phyloP scores from a whole-genome alignment of 257 asterid species.

The Nicotiana tomentosiformis region DNA sequence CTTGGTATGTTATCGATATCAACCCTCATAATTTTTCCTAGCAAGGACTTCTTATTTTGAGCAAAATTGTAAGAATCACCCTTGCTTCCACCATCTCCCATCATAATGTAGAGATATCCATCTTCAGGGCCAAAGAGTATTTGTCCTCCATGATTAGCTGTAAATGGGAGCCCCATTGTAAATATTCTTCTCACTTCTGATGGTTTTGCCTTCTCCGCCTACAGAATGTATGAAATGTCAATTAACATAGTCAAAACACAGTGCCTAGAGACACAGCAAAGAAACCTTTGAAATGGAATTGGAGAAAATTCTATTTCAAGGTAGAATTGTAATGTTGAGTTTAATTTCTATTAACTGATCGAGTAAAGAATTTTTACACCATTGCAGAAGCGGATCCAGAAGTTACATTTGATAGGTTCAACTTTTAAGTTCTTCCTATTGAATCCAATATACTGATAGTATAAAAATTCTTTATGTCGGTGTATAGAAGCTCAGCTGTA shows the following conservation, averaged over 20 bases:
- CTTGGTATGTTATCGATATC: conserved; percentile 72
- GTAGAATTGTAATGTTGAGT: too few relatives aligned
- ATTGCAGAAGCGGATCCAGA: too few relatives aligned
- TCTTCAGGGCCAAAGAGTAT: conserved; percentile 82
- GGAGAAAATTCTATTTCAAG: neutral
- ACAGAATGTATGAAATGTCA: neutral
- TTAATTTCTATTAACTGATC: too few relatives aligned
- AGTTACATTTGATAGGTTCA: too few relatives aligned
- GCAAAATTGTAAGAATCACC: conserved; percentile 78
- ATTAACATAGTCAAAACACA: neutral
- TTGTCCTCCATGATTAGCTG: conserved; percentile 74
- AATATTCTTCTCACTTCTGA: conserved; percentile 68
- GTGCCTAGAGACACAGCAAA: neutral
- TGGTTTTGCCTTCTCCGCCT: conserved; percentile 64
- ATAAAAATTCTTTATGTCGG: too few relatives aligned
- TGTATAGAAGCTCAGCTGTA: too few relatives aligned
- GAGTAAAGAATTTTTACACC: too few relatives aligned
- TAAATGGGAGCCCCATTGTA: conserved; percentile 76
- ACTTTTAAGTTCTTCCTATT: too few relatives aligned
- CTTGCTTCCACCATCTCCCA: conserved; percentile 89
- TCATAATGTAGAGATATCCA: conserved; percentile 73
- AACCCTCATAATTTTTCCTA: conserved; percentile 80
- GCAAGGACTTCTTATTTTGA: conserved; percentile 81
- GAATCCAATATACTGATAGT: too few relatives aligned
- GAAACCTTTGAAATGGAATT: neutral